Base-by-base conservation (phyloP, 495 filamentous ascomycete species). In the Penicillium diatomitis region DNA sequence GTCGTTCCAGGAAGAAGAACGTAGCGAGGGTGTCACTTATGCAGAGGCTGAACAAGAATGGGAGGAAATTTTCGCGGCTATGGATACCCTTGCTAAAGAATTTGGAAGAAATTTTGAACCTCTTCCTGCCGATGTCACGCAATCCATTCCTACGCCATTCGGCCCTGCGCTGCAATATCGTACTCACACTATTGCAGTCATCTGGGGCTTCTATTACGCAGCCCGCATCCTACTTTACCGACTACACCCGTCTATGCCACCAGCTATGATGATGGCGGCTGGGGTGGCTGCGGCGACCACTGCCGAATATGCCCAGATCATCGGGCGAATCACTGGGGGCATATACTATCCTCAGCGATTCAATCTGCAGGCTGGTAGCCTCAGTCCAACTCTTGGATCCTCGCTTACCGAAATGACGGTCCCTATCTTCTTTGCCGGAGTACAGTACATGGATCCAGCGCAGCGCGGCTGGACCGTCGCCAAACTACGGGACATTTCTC, bases 171-270 rank as follows among this genome's bases (percentile, higher is more conserved):
- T 88, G 4, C 81, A 86, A 57, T 96, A 91, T 63, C 80, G 89
- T 36, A 89, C 86, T 2, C 88, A 88, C 63, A 83, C 81, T 27
- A 92, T 96, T 55, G 86, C 85, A 9, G 83, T 86, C 34, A 74
- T 97, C 20, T 91, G 88, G 83, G 82, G 81, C 56, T 82, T 87
- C 46, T 95, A 84, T 61, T 85, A 90, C 67, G 85, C 86, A 63
- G 83, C 81, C 3, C 75, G 87, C 30, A 89, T 98, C 43, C 69
- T 91, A 41, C 75, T 88, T 20, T 69, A 88, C 43, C 77, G 92
- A 34, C 69, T 84, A 0, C 89, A 95, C 53, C 92, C 92, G 0
- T 79, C 76, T 2, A 95, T 96, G 90, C 92, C 89, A 4, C 88
- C 91, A 0, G 78, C 88, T n/a, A 83, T 89, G 47, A 91, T 95